Evolutionary conservation across 345 rosid genomes (phyloP), one percentile per base, ranked within the genome.

Genomic region (Salix koriyanagi): DNA sequence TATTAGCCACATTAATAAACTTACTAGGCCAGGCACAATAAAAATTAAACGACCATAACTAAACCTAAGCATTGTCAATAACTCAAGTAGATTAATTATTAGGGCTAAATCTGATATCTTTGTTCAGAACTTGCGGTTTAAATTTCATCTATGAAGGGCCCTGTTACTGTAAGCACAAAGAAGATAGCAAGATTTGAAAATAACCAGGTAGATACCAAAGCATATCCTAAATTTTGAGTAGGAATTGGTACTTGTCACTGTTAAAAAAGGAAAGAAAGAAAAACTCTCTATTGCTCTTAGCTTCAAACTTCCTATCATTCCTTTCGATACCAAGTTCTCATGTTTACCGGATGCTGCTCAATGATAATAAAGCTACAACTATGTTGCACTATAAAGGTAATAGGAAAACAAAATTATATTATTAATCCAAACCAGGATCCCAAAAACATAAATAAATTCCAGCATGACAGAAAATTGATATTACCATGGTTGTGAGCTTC

Each of bases 401-500:
- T 7, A 56, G 25, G 25, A 56, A 8, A 58, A 46, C 50, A 46
- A 23, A 58, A 58, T 58, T 58, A 58, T n/a, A 7, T n/a, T 11
- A 46, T 46, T 46, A 46, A 1, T 13, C 50, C 28, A 21, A 58
- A 58, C 10, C 62, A n/a, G 62, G 62, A 58, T 58, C 62, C 62
- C 25, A 23, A 58, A 56, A n/a, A 58, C 2, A 23, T n/a, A 58
- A 56, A 56, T 56, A 56, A 56, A 56, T 58, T 58, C 13, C 25
- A 58, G 26, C 13, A 58, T 58, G 62, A 6, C 62, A 58, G 62
- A 58, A 58, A 58, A n/a, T 56, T n/a, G 28, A 58, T 58, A 46
- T 69, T 93, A 96, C 98, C 98, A 83, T 91, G 97, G 21, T 88
- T 87, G 80, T 91, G 89, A 82, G 73, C 62, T 54, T 79, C 84